Evolutionary conservation across 495 filamentous ascomycete genomes (phyloP), one percentile per base, ranked within the genome.

Genomic region (Opeltia flavorubescens): DNA sequence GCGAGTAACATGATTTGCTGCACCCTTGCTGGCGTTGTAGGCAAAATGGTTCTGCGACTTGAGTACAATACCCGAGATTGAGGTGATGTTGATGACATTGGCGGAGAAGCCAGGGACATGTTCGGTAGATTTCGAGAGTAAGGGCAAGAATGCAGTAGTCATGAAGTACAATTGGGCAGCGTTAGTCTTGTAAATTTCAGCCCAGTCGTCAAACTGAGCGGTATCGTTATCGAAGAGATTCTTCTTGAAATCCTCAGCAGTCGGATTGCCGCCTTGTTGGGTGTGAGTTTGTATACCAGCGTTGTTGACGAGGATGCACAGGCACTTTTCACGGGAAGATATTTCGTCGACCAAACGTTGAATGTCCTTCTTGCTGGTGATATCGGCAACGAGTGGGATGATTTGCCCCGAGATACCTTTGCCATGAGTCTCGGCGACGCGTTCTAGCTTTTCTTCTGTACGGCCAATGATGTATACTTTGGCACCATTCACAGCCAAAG

Each of bases 391-490:
- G 21, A 80, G 55, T 2, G 75, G 74, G 43, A 79, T 76, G 51
- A 80, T 78, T 34, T 77, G 48, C 11, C 76, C 75, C 0, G 60
- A 45, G 34, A 74, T 72, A 30, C 63, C 54, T 50, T 73, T 63
- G 28, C 59, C 59, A 49, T 66, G 57, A 2, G 65, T 56, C 34
- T 70, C 57, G 7, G 63, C 68, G 0, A 77, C 77, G 0, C 54
- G 63, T 3, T 77, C 62, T 5, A 80, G 67, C 38, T 25, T 41
- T 4, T 76, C 69, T 38, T 59, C 53, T 4, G 69, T 75, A 17
- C 72, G 67, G n/a, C 73, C 75, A 8, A 72, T 68, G 47, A 80
- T 76, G 64, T 81, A 80, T 24, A 74, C 70, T 54, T 70, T 70
- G 5, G 67, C 72, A 5, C 76, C 76, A 53, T 79, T 81, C 36